Conservation (phyloP, 148 eudicot genomes). For the Rhododendron vialii region DNA sequence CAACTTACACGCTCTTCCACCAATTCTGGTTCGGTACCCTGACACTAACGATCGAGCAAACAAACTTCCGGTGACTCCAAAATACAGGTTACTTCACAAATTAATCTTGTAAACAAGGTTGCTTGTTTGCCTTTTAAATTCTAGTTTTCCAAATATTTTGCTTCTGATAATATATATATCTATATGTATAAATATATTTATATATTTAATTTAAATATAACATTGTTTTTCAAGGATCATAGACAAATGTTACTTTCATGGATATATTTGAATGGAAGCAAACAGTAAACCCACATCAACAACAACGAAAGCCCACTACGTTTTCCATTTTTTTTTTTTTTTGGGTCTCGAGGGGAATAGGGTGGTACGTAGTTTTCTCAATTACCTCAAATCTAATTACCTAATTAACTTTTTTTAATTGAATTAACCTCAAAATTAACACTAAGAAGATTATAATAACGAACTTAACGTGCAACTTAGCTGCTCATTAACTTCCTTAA, state of each 20-base stretch:
- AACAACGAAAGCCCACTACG: constrained; percentile 12
- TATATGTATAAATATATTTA: too few relatives aligned
- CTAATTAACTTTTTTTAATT: not conserved
- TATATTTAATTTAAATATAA: not conserved
- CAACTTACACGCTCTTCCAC: not conserved
- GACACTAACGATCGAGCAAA: not conserved
- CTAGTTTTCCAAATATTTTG: not conserved
- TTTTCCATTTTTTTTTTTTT: not conserved
- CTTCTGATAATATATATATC: not conserved
- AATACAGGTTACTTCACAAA: not conserved
- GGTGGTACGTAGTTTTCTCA: constrained; percentile 30
- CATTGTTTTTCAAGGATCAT: not conserved
- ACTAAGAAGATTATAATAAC: constrained; percentile 3
- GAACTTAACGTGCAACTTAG: not conserved
- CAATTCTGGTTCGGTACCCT: not conserved
- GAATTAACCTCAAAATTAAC: not conserved
- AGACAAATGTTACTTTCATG: constrained; percentile 17
- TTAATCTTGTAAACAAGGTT: not conserved
- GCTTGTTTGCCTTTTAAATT: not conserved
- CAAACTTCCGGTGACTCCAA: not conserved
- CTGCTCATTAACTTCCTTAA: constrained; percentile 10
- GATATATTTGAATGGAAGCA: constrained; percentile 17
- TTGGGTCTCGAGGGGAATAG: not conserved
- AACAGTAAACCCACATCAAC: constrained; percentile 12
- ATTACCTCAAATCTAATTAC: not conserved